Evolutionary conservation across 1,284 basidiomycete genomes (phyloP).

Genomic region (Cryptococcus sp.): DNA sequence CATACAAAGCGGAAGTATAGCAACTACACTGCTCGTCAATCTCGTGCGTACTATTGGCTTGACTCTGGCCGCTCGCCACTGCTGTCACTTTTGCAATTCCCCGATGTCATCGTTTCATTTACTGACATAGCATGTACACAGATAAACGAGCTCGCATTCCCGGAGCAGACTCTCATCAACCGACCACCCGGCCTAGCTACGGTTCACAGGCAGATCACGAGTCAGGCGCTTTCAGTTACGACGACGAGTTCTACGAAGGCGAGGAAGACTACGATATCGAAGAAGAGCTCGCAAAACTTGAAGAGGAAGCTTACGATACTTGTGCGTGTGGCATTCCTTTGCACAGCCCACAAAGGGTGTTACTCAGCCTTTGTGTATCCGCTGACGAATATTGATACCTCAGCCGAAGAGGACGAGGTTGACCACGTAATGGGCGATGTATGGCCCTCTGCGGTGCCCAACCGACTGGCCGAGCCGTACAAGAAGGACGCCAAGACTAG

Average conservation of each 20-base stretch:
- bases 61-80: too few relatives aligned
- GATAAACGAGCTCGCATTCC: too few relatives aligned
- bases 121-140: too few relatives aligned
- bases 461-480: conserved; percentile 25
- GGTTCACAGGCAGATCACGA: conserved; percentile 8
- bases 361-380: neutral
- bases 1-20: too few relatives aligned
- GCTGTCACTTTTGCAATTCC: too few relatives aligned
- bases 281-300: conserved; percentile 28
- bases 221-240: conserved; percentile 22
- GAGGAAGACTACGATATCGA: conserved; percentile 32
- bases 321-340: too few relatives aligned
- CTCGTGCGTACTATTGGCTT: too few relatives aligned
- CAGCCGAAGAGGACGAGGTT: conserved; percentile 18
- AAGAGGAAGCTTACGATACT: conserved; percentile 18
- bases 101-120: too few relatives aligned
- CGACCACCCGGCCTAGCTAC: conserved; percentile 10
- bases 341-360: too few relatives aligned
- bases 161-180: neutral
- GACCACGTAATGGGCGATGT: conserved; percentile 24
- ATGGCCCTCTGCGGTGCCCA: conserved; percentile 34
- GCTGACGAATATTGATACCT: conserved; percentile 7
- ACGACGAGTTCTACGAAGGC: conserved; percentile 39
- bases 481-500: conserved; percentile 8
- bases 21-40: too few relatives aligned